phyloP scores from a whole-genome alignment of 129 eudicot species.

The Escallonia herrerae region DNA sequence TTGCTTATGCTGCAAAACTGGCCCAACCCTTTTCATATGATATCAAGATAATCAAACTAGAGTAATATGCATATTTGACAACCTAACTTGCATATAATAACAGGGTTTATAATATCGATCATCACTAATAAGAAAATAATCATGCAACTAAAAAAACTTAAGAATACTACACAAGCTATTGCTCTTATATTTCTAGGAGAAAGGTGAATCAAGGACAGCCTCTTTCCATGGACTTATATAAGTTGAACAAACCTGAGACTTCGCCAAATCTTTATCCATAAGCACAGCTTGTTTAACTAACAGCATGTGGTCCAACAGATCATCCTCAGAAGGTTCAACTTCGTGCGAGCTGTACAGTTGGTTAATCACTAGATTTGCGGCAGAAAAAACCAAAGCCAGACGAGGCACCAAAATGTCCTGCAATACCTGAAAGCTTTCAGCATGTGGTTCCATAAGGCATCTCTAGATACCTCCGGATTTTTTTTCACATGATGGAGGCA shows the following conservation, averaged over 20 bases:
- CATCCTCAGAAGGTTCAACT: slow-evolving; percentile 42
- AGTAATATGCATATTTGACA: too few species aligned
- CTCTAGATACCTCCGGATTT: slow-evolving; percentile 27
- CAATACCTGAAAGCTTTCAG: slow-evolving; percentile 37
- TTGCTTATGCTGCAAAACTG: too few species aligned
- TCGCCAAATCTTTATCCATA: slow-evolving; percentile 43
- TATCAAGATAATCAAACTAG: too few species aligned
- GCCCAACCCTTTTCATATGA: too few species aligned
- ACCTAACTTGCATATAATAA: too few species aligned
- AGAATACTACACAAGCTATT: too few species aligned
- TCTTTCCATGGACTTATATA: not conserved
- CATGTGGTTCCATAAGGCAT: slow-evolving; percentile 36
- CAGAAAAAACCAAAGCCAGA: not conserved
- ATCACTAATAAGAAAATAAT: too few species aligned
- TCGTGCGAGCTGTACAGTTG: slow-evolving; percentile 31
- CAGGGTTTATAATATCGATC: too few species aligned
- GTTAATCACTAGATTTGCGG: not conserved
- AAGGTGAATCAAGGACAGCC: not conserved
- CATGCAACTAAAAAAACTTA: too few species aligned
- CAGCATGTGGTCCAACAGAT: slow-evolving; percentile 38
- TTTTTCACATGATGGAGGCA: slow-evolving; percentile 55
- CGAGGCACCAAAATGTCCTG: not conserved
- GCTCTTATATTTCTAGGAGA: too few species aligned
- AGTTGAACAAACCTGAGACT: slow-evolving; percentile 36
- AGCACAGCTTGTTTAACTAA: slow-evolving; percentile 33